phyloP scores from a whole-genome alignment of 768 basidiomycete genomes.

The Steccherinum ochraceum region DNA sequence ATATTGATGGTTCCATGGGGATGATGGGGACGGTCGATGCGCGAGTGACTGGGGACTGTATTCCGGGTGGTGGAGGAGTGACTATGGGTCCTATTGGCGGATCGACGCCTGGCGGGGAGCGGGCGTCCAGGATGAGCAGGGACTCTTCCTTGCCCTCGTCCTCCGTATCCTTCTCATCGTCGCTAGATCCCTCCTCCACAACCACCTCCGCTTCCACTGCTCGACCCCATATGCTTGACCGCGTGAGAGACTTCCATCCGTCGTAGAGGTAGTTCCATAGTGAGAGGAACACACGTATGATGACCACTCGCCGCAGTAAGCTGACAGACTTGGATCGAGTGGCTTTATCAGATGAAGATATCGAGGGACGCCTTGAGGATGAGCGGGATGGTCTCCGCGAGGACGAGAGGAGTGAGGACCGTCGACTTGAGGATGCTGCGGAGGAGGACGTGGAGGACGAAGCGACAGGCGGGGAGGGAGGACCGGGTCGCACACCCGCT shows the following conservation, averaged over 20 bases:
- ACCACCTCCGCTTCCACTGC: conserved; percentile 20
- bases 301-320: conserved; percentile 47
- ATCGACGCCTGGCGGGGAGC: conserved; percentile 22
- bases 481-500: conserved; percentile 32
- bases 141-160: conserved; percentile 28
- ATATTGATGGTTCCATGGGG: background rate
- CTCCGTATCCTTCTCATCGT: conserved; percentile 28
- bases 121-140: conserved; percentile 18
- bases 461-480: conserved; percentile 8
- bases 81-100: conserved; percentile 19
- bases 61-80: conserved; percentile 3
- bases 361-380: conserved; percentile 14
- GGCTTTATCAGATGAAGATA: conserved; percentile 20
- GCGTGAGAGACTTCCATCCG: conserved; percentile 45
- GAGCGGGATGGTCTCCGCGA: conserved; percentile 12
- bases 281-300: conserved; percentile 62
- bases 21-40: conserved; percentile 1
- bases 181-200: conserved; percentile 24
- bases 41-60: background rate
- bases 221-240: conserved; percentile 14
- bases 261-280: conserved; percentile 66
- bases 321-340: conserved; percentile 12
- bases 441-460: conserved; percentile 8
- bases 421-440: conserved; percentile 7
- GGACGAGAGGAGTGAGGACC: conserved; percentile 1